Conservation (phyloP, 2,329 filamentous ascomycete species). For the Zasmidium angulare region DNA sequence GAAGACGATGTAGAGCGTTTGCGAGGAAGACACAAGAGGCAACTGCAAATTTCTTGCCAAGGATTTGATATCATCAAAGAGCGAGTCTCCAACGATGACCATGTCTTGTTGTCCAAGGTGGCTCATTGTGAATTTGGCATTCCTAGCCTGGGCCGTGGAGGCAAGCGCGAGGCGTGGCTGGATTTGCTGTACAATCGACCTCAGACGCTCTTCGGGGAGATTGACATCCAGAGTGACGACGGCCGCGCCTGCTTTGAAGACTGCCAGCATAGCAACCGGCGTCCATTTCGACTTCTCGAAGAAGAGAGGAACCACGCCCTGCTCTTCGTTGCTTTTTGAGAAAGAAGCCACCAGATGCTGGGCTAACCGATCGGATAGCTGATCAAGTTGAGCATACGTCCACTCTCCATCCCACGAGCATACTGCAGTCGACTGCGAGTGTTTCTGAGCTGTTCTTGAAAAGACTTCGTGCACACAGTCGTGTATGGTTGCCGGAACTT, state of each 20-base stretch:
- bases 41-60: neutral
- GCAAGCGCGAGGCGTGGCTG: neutral
- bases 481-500: conserved; percentile 7
- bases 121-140: neutral
- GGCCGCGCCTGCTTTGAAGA: conserved; percentile 34
- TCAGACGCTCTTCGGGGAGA: conserved; percentile 26
- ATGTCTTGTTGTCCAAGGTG: neutral
- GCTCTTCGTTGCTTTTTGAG: neutral
- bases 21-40: neutral
- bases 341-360: neutral
- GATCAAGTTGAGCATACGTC: conserved; percentile 29
- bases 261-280: conserved; percentile 28
- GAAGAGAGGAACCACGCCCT: conserved; percentile 21
- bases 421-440: conserved; percentile 25
- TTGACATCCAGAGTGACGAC: conserved; percentile 30
- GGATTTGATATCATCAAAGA: neutral
- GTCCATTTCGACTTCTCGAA: conserved; percentile 32
- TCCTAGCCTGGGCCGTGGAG: neutral
- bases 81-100: neutral
- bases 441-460: conserved; percentile 13
- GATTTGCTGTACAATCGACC: conserved; percentile 25
- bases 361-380: conserved; percentile 20
- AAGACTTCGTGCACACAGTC: conserved; percentile 25
- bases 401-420: conserved; percentile 30
- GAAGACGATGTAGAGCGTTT: conserved; percentile 15